Base-by-base conservation (phyloP, 345 rosid genomes). In the Populus davidiana region DNA sequence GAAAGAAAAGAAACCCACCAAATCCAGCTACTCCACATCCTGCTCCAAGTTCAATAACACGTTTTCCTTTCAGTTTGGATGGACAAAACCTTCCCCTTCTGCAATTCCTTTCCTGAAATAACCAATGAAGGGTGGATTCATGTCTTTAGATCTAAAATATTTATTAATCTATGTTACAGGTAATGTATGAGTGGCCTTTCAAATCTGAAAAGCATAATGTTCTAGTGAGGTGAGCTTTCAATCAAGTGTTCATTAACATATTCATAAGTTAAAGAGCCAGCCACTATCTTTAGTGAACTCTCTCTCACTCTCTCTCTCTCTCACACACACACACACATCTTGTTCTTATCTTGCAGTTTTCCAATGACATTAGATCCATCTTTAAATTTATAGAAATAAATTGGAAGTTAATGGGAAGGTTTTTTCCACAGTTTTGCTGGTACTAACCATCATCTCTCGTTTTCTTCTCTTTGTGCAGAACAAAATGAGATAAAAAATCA, bases 21-120 rank as follows among this genome's bases (percentile, higher is more conserved):
- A 93, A 93, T 65, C 99, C 98, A 59, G 98, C 95, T 54, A 94
- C 96, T 41, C 99, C 98, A 71, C 99, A 94, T 73, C 99, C 99
- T 0, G 98, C 98, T 81, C 99, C 99, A 67, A 94, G 97, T 81
- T 94, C 98, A 76, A 94, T 87, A 43, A 75, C 97, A 73, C 94
- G 95, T 81, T 90, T 93, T 81, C 99, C 98, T 87, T 91, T 90
- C 64, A 95, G 90, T 83, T 91, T 95, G 63, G 93, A 87, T 10
- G 90, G 89, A 83, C 85, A 88, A 83, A 95, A 93, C 83, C 85
- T 88, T 77, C 99, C 99, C 83, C 85, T 93, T 84, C 96, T 88
- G 79, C 95, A 87, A 84, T 95, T 93, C 79, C 88, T 95, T 81
- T 90, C 99, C 97, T 93, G 88, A 70, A 77, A 72, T 62, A 75